phyloP scores from a whole-genome alignment of 495 filamentous ascomycete species.

The Umbilicaria muhlenbergii region DNA sequence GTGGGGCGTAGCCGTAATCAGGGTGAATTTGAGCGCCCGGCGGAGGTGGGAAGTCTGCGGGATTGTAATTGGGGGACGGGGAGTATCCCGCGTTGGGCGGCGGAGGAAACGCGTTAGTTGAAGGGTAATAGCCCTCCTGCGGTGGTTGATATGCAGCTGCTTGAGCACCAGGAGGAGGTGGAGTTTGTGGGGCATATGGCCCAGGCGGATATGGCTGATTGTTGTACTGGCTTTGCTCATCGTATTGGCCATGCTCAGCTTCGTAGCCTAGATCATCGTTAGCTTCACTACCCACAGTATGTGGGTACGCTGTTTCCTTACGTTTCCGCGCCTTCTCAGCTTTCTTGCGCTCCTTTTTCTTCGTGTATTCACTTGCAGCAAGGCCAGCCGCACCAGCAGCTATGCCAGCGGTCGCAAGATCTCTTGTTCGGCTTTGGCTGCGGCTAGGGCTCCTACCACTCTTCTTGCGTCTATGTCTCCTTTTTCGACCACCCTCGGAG shows the following conservation, averaged over 20 bases:
- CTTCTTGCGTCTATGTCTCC: constrained; percentile 30
- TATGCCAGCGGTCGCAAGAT: constrained; percentile 51
- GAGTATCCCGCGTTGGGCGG: constrained; percentile 24
- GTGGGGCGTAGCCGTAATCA: constrained; percentile 13
- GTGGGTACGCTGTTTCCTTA: constrained; percentile 2
- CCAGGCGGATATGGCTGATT: constrained; percentile 30
- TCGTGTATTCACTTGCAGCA: constrained; percentile 53
- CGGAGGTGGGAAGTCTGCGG: constrained; percentile 30
- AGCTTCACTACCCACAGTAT: constrained; percentile 5
- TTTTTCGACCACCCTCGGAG: constrained; percentile 24
- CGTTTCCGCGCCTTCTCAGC: constrained; percentile 22
- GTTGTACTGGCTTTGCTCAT: constrained; percentile 16
- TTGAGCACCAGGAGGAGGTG: constrained; percentile 5
- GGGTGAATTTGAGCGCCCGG: constrained; percentile 21
- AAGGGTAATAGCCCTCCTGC: constrained; percentile 19
- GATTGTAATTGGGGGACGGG: constrained; percentile 20
- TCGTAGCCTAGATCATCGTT: constrained; percentile 20
- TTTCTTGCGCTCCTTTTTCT: constrained; percentile 48
- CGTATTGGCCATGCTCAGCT: constrained; percentile 13
- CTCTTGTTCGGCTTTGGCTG: constrained; percentile 43
- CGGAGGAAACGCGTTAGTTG: constrained; percentile 26
- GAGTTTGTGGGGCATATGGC: constrained; percentile 24
- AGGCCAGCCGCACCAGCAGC: constrained; percentile 61
- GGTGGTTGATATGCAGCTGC: constrained; percentile 12
- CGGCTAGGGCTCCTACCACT: constrained; percentile 35